Evolutionary conservation across 352 stramenopile species (phyloP).

Genomic region (Pythium myriotylum): DNA sequence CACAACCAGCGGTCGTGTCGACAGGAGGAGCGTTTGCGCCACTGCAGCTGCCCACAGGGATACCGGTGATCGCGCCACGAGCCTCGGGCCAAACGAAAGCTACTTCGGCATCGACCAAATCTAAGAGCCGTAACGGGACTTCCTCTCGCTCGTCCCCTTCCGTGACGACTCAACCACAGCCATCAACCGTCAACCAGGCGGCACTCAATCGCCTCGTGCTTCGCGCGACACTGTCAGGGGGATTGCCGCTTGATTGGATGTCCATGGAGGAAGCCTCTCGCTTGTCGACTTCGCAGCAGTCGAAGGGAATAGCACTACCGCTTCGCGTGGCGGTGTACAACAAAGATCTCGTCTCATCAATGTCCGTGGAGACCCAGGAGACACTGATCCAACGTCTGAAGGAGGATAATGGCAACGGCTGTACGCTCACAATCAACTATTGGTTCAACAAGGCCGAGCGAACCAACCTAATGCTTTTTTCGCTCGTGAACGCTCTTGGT

Average conservation of each 20-base stretch:
- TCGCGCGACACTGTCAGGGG: conserved; percentile 45
- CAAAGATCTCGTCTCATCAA: conserved; percentile 7
- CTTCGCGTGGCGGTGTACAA: conserved; percentile 9
- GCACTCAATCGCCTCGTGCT: conserved; percentile 46
- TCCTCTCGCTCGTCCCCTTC: background rate
- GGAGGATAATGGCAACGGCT: conserved; percentile 43
- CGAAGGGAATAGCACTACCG: conserved; percentile 30
- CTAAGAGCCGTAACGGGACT: conserved; percentile 9
- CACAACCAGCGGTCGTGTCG: background rate
- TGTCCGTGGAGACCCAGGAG: conserved; percentile 29
- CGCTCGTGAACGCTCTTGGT: conserved; percentile 66
- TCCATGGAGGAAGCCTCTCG: conserved; percentile 48
- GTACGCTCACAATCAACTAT: conserved; percentile 68
- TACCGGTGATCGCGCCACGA: background rate
- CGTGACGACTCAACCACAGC: background rate
- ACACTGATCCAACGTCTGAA: conserved; percentile 65
- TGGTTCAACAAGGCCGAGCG: conserved; percentile 58
- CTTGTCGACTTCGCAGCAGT: background rate
- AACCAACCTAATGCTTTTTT: conserved; percentile 62
- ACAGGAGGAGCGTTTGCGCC: conserved; percentile 46
- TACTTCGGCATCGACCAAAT: background rate
- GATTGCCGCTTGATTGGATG: conserved; percentile 61
- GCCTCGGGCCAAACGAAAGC: conserved; percentile 4
- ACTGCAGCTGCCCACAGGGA: conserved; percentile 34
- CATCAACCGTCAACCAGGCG: conserved; percentile 14